Conservation (phyloP, 768 basidiomycete species). For the Lentinula aciculospora region DNA sequence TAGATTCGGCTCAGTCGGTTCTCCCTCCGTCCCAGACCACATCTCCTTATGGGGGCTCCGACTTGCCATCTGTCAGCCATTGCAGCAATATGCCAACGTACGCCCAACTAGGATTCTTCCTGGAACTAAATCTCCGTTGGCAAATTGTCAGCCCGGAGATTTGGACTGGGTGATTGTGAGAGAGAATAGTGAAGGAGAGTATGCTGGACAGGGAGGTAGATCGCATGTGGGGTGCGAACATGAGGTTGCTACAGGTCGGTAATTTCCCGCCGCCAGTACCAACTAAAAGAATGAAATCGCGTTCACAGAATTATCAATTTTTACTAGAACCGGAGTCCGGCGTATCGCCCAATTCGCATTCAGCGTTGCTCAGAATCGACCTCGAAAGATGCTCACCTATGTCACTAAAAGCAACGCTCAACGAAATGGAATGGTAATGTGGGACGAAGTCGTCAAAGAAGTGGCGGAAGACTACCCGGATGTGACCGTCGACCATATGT, state of each 20-base stretch:
- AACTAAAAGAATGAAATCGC: no score
- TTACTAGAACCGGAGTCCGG: slow-evolving; percentile 43
- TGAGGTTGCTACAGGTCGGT: slow-evolving; percentile 20
- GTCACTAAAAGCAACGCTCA: slow-evolving; percentile 51
- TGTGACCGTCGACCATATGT: slow-evolving; percentile 19
- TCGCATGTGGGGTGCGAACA: slow-evolving; percentile 20
- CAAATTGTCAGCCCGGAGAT: slow-evolving; percentile 32
- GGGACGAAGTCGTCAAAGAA: slow-evolving; percentile 40
- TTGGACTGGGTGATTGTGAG: slow-evolving; percentile 51
- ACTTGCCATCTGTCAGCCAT: slow-evolving; percentile 44
- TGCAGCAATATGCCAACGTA: slow-evolving; percentile 46
- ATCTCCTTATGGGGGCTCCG: slow-evolving; percentile 51
- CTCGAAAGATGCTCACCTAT: slow-evolving; percentile 43
- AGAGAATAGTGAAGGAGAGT: slow-evolving; percentile 55
- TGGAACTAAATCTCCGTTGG: slow-evolving; percentile 41
- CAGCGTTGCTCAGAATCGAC: slow-evolving; percentile 41
- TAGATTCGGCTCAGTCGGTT: slow-evolving; percentile 28
- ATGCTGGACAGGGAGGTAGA: slow-evolving; percentile 42
- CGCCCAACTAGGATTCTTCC: slow-evolving; percentile 44
- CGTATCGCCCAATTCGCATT: slow-evolving; percentile 50
- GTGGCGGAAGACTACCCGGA: slow-evolving; percentile 48
- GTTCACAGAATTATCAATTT: slow-evolving; percentile 27
- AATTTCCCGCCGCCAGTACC: no score
- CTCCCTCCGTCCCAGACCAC: slow-evolving; percentile 50
- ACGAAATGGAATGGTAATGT: slow-evolving; percentile 42